phyloP scores from a whole-genome alignment of 345 rosid species.

The Citrus maxima region DNA sequence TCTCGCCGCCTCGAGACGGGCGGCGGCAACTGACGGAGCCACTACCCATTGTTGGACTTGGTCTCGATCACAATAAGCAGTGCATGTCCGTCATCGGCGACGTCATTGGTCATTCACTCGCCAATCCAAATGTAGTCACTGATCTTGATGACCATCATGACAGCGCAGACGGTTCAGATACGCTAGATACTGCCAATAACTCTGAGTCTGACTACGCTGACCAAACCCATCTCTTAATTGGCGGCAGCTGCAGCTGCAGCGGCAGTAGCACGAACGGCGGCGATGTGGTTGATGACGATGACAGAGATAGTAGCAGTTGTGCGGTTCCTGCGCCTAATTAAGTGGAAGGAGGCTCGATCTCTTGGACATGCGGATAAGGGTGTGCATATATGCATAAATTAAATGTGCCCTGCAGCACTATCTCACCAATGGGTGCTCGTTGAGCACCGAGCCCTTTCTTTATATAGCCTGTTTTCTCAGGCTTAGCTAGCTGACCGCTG shows the following conservation, averaged over 20 bases:
- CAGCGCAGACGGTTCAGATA: conserved; percentile 6
- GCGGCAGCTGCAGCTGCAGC: conserved; percentile 11
- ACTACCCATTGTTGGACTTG: conserved; percentile 31
- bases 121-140: background rate
- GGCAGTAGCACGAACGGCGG: conserved; percentile 44
- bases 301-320: conserved; percentile 9
- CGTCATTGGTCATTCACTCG: background rate
- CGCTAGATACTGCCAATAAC: background rate
- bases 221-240: background rate
- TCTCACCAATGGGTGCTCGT: conserved; percentile 21
- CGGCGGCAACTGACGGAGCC: conserved; percentile 49
- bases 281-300: conserved; percentile 22
- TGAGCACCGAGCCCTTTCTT: conserved; percentile 36
- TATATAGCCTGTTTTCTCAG: conserved; percentile 8
- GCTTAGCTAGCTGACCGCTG: conserved; percentile 20
- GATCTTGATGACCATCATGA: conserved; percentile 9
- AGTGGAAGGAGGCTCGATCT: background rate
- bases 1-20: conserved; percentile 88
- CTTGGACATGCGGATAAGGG: background rate
- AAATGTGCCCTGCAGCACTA: conserved; percentile 1
- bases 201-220: conserved; percentile 6
- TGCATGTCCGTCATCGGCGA: background rate
- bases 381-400: background rate
- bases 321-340: background rate
- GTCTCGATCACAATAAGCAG: conserved; percentile 5